phyloP scores from a whole-genome alignment of 2,329 filamentous ascomycete species.

The Aaosphaeria arxii region DNA sequence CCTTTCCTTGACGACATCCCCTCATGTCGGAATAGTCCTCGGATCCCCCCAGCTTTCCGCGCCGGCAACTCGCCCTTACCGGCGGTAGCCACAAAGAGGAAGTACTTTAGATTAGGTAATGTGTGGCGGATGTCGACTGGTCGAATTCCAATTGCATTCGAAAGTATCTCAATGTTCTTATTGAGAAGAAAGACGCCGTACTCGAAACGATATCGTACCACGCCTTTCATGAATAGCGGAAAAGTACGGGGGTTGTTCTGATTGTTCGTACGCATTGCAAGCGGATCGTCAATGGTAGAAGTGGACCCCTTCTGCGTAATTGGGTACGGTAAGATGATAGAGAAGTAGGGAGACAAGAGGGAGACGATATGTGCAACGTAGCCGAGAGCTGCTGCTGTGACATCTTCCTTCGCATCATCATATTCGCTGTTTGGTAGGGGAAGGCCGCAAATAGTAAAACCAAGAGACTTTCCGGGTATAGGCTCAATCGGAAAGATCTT shows the following conservation, averaged over 20 bases:
- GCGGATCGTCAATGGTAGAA: conserved; percentile 72
- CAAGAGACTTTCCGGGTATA: conserved; percentile 59
- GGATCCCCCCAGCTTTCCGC: conserved; percentile 35
- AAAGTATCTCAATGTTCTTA: conserved; percentile 79
- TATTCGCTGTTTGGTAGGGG: conserved; percentile 77
- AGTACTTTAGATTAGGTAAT: conserved; percentile 87
- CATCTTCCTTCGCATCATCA: conserved; percentile 69
- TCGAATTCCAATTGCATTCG: conserved; percentile 64
- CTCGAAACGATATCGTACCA: conserved; percentile 85
- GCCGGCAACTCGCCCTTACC: conserved; percentile 62
- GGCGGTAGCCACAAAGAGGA: conserved; percentile 84
- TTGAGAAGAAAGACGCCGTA: conserved; percentile 97
- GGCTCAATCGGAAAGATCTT: conserved; percentile 79
- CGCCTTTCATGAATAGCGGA: conserved; percentile 70
- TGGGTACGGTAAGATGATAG: conserved; percentile 75
- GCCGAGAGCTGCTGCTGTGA: conserved; percentile 77
- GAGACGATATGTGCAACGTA: conserved; percentile 73
- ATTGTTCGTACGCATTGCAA: conserved; percentile 48
- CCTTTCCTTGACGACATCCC: conserved; percentile 23
- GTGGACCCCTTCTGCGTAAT: conserved; percentile 70
- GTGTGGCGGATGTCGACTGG: conserved; percentile 90
- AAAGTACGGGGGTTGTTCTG: conserved; percentile 49
- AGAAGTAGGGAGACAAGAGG: conserved; percentile 78
- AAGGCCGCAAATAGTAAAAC: conserved; percentile 79
- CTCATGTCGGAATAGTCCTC: conserved; percentile 27